Percentiles rank a stretch among this genome's conserved stretches.
Evolutionary conservation across 2,329 filamentous ascomycete species (phyloP).

Genomic region (Fonsecaea nubica): DNA sequence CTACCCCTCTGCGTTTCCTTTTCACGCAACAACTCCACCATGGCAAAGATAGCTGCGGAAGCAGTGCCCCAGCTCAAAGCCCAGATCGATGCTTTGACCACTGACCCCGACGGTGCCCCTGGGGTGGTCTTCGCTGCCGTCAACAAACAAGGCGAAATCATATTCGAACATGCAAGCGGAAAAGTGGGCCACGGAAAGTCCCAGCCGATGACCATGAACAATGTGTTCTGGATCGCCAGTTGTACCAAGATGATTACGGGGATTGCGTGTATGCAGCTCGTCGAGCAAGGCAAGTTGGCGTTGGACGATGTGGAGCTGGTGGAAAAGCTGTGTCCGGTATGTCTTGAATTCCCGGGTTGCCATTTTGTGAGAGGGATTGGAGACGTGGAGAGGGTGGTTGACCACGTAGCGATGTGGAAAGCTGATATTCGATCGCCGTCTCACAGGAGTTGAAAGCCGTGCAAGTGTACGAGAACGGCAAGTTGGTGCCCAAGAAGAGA

Average conservation of each 20-base stretch:
- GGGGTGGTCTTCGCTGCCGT: conserved; percentile 42
- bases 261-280: conserved; percentile 63
- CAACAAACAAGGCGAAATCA: conserved; percentile 40
- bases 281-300: conserved; percentile 58
- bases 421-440: not conserved
- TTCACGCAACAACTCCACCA: conserved; percentile 8
- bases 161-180: conserved; percentile 43
- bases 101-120: conserved; percentile 31
- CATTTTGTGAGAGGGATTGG: not conserved
- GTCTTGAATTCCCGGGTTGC: conserved; percentile 12
- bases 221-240: conserved; percentile 59
- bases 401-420: not conserved
- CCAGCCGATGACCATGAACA: conserved; percentile 42
- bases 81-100: conserved; percentile 38
- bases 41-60: conserved; percentile 37
- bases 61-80: conserved; percentile 35
- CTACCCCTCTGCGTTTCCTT: not conserved
- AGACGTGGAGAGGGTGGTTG: not conserved
- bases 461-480: conserved; percentile 51
- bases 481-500: conserved; percentile 47
- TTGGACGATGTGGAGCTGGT: conserved; percentile 58
- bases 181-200: conserved; percentile 36
- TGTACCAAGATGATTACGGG: conserved; percentile 64
- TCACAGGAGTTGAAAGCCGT: conserved; percentile 55
- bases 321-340: conserved; percentile 52